Conservation (phyloP, 2,329 filamentous ascomycete species). For the Pleurostoma richardsiae region DNA sequence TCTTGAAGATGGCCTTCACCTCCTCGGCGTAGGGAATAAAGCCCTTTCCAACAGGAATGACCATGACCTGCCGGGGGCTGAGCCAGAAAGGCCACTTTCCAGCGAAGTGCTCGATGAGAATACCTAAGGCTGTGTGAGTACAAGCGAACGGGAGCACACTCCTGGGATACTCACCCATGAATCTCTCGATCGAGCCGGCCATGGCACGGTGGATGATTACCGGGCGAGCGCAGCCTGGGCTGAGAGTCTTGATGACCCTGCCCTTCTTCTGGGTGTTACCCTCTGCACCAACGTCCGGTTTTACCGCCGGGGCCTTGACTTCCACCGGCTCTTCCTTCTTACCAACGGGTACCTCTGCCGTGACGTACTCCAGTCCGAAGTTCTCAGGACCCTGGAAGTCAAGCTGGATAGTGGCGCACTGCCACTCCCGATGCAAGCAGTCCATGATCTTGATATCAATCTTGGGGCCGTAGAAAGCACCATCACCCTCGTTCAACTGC, state of each 20-base stretch:
- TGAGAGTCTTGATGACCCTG: slow-evolving; percentile 45
- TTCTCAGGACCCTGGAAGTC: slow-evolving; percentile 83
- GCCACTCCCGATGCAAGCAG: slow-evolving; percentile 71
- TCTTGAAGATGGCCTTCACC: slow-evolving; percentile 63
- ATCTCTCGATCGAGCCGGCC: slow-evolving; percentile 60
- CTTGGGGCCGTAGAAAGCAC: slow-evolving; percentile 97
- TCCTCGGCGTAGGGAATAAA: slow-evolving; percentile 72
- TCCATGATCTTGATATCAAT: slow-evolving; percentile 95
- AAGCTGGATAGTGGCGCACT: slow-evolving; percentile 84
- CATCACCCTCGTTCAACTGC: slow-evolving; percentile 91
- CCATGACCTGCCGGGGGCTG: slow-evolving; percentile 73
- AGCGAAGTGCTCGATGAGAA: slow-evolving; percentile 77
- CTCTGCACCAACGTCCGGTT: slow-evolving; percentile 24
- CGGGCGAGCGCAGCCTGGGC: slow-evolving; percentile 68
- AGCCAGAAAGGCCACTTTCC: slow-evolving; percentile 91
- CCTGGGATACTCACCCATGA: slow-evolving; percentile 38
- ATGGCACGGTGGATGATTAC: slow-evolving; percentile 88
- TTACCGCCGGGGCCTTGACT: slow-evolving; percentile 16
- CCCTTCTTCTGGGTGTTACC: slow-evolving; percentile 33
- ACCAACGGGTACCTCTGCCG: slow-evolving; percentile 51
- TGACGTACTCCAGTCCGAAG: slow-evolving; percentile 85
- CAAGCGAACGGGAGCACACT: too few relatives aligned
- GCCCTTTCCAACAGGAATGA: slow-evolving; percentile 71
- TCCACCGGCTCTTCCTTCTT: slow-evolving; percentile 15
- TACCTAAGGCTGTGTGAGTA: slow-evolving; percentile 27